Evolutionary conservation across 805 yeast genomes (phyloP), one percentile per base, ranked within the genome.

Genomic region (Cyberlindnera misumaiensis): DNA sequence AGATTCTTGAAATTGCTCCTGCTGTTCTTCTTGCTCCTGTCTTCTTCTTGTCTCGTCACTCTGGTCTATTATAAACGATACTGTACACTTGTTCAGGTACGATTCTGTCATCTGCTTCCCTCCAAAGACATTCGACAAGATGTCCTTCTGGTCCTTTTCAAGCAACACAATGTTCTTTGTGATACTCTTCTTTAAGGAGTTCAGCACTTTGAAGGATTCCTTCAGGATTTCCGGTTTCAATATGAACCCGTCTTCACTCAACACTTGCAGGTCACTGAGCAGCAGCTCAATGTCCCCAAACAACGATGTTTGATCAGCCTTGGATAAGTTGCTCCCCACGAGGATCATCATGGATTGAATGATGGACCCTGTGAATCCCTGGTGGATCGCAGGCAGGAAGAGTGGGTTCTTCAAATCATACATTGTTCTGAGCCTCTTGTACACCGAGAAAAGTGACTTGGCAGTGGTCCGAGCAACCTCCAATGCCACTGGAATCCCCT

Each of bases 361-460:
- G 20, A 59, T 53, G 3, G 61, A 48, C 3, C 63, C 61, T 8
- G 63, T 52, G 43, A 58, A 60, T 0, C 56, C 28, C 35, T 60
- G 64, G 36, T 60, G 59, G 12, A 59, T 58, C 40, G 56, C 61
- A 13, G 62, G 44, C 13, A 59, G 39, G 28, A 59, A 59, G 28
- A 48, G 35, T 2, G 60, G 56, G 20, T 55, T 52, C 38, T 42
- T 48, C 35, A 47, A 34, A 33, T 48, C 51, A 34, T 49, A 50
- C 7, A 44, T 39, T 15, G 45, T 42, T 33, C 58, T 45, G 17
- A 60, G 35, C 27, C 47, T 45, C 33, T 49, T 43, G 41, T 58
- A 60, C 4, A 59, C 62, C 15, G 46, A 39, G 33, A 60, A 51
- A 16, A 59, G 35, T 9, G 55, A 41, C 32, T 39, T 51, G 2